Conservation (phyloP, 2,329 filamentous ascomycete species). For the Talaromyces marneffei region DNA sequence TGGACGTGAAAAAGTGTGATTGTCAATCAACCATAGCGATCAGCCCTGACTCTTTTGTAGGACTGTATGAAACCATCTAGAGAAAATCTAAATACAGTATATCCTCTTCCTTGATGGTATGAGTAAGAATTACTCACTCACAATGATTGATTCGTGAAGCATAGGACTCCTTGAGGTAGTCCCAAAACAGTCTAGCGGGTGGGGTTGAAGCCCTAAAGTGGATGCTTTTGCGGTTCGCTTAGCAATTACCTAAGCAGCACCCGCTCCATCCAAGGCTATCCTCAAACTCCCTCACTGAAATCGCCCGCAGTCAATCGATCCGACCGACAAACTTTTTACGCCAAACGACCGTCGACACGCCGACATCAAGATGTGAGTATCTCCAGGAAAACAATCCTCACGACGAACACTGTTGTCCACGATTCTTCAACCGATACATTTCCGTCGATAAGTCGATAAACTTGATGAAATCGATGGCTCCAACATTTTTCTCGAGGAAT, state of each 20-base stretch:
- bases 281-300: slow-evolving; percentile 38
- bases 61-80: too few relatives aligned
- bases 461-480: not conserved
- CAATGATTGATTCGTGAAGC: not conserved
- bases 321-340: slow-evolving; percentile 38
- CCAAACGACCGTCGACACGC: slow-evolving; percentile 42
- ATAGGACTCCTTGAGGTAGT: not conserved
- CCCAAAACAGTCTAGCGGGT: slow-evolving; percentile 18
- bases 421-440: slow-evolving; percentile 19
- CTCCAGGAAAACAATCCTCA: slow-evolving; percentile 17
- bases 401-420: slow-evolving; percentile 16
- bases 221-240: slow-evolving; percentile 27
- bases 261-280: slow-evolving; percentile 16
- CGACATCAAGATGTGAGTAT: slow-evolving; percentile 44
- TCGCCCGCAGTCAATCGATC: slow-evolving; percentile 34
- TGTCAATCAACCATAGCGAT: not conserved
- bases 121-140: not conserved
- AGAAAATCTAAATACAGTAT: not conserved
- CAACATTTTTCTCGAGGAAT: not conserved
- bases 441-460: slow-evolving; percentile 13
- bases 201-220: slow-evolving; percentile 35
- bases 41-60: not conserved
- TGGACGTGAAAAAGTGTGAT: not conserved
- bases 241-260: slow-evolving; percentile 39
- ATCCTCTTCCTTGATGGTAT: not conserved